phyloP scores from a whole-genome alignment of 2,329 filamentous ascomycete genomes.

The Ceratocystis cubensis region DNA sequence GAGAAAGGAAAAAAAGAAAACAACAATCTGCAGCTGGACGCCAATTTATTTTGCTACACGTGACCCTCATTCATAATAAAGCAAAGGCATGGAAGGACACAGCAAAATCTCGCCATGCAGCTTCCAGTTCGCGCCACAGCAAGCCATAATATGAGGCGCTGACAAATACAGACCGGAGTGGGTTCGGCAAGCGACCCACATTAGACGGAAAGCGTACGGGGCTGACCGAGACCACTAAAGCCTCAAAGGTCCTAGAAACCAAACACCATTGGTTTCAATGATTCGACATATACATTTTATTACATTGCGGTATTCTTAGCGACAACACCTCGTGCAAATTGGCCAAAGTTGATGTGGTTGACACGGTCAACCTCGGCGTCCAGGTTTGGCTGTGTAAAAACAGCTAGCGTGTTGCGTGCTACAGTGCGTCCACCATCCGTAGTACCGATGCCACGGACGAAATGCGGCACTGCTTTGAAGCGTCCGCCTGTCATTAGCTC shows the following conservation, averaged over 20 bases:
- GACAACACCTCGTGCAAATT: constrained; percentile 55
- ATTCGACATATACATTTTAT: not conserved
- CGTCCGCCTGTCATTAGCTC: constrained; percentile 81
- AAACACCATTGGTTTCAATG: not conserved
- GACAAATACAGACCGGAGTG: constrained; percentile 18
- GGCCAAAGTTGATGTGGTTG: constrained; percentile 57
- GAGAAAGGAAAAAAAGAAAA: not conserved
- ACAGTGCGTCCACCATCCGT: constrained; percentile 41
- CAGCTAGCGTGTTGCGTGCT: constrained; percentile 78
- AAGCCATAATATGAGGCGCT: constrained; percentile 10
- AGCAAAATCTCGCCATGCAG: not conserved
- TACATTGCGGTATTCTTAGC: constrained; percentile 44
- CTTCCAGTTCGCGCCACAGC: not conserved
- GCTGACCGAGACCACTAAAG: too few species aligned
- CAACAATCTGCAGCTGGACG: not conserved
- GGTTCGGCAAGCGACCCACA: not conserved
- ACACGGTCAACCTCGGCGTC: constrained; percentile 62
- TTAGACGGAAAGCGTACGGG: not conserved
- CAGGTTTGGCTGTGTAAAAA: constrained; percentile 94
- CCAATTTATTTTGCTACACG: not conserved
- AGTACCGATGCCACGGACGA: constrained; percentile 64
- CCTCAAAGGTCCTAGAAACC: too few species aligned
- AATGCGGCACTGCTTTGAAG: constrained; percentile 93
- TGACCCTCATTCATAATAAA: not conserved
- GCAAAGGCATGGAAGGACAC: not conserved